Base-by-base conservation (phyloP, 148 eudicot genomes). In the Gaultheria prostrata region DNA sequence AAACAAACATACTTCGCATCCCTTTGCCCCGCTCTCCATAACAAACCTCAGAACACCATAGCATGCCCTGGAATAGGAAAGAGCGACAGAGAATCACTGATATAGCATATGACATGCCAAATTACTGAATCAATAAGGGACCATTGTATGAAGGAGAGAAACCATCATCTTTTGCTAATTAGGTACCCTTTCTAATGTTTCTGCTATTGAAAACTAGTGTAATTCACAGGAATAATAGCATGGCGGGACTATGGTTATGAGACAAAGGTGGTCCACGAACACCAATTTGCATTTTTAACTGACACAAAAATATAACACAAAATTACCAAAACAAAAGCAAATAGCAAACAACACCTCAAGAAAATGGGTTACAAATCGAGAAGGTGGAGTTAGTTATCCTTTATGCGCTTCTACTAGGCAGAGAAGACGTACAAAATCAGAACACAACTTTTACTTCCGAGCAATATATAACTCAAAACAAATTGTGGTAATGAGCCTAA, bases 1-100 rank as follows among this genome's bases (percentile, higher is more conserved):
- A 4, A 3, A 17, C 0, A 51, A 50, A 81, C 78, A 67, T 35
- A 91, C 97, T 93, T 93, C 93, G n/a, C 95, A 92, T 33, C 97
- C 97, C 89, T 94, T 94, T 69, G 97, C 97, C 21, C 97, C 95
- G 81, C 86, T 88, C 78, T 92, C 94, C 92, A 94, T 91, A 20
- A 92, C 86, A 61, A 91, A 92, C 78, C 92, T 88, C 88, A 93
- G 54, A 49, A 91, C 94, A 86, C 95, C 95, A 88, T 93, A 91
- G 84, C 93, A 91, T 3, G 97, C 97, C 93, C 97, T 94, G 76
- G 59, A 82, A 59, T 8, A 51, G 48, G 49, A 53, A 82, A 81
- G 0, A 28, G 50, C 18, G 1, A 7, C 4, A 63, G 24, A 63
- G 70, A 63, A 63, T 63, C 30, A 63, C 30, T 63, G 24, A 24